Evolutionary conservation across 768 basidiomycete species (phyloP).

Genomic region (Scleroderma citrinum): DNA sequence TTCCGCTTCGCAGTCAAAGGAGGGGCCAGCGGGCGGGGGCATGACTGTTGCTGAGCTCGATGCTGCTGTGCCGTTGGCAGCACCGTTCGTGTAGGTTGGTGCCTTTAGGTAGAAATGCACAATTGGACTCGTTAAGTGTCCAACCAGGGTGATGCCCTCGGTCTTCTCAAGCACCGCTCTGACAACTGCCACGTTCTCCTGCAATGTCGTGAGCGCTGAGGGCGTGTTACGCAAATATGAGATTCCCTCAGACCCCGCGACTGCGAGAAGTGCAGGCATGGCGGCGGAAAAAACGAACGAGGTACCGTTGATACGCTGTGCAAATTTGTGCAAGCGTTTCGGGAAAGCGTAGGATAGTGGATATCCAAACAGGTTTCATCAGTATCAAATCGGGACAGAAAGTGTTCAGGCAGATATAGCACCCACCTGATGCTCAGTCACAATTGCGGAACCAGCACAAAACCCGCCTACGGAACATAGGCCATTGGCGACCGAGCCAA

Average conservation of each 20-base stretch:
- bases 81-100: slow-evolving; percentile 2
- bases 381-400: not conserved
- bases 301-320: slow-evolving; percentile 88
- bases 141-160: slow-evolving; percentile 77
- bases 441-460: slow-evolving; percentile 81
- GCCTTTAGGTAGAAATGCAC: slow-evolving; percentile 69
- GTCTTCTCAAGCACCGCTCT: slow-evolving; percentile 78
- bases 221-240: slow-evolving; percentile 71
- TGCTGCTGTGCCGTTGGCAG: not conserved
- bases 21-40: slow-evolving; percentile 11
- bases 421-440: slow-evolving; percentile 82
- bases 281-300: slow-evolving; percentile 96
- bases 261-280: slow-evolving; percentile 84
- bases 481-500: slow-evolving; percentile 83
- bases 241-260: slow-evolving; percentile 83
- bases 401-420: too few relatives aligned
- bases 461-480: slow-evolving; percentile 87
- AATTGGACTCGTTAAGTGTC: slow-evolving; percentile 80
- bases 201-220: slow-evolving; percentile 66
- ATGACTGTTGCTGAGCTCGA: slow-evolving; percentile 1
- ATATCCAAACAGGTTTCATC: not conserved
- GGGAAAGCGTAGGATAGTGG: too few relatives aligned
- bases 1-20: slow-evolving; percentile 56
- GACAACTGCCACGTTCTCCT: slow-evolving; percentile 74
- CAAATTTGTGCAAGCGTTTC: not conserved